Evolutionary conservation across 2,329 filamentous ascomycete genomes (phyloP), one percentile per base, ranked within the genome.

Genomic region (Geosmithia morbida): DNA sequence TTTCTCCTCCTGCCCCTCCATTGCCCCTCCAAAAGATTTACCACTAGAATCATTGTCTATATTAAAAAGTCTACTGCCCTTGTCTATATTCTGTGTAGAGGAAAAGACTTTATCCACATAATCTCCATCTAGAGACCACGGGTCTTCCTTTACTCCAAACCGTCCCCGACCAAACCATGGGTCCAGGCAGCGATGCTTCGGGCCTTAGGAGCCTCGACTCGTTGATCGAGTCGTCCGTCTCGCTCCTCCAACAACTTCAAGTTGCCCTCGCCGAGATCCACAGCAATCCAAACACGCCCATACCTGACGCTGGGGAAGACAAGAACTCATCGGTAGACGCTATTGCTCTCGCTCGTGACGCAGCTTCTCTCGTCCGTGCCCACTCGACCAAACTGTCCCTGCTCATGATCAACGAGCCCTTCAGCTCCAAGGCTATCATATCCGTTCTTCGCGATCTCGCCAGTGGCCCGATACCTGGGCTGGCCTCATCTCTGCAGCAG

Each of bases 301-400:
- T 19, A 2, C 17, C 17, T 4, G 19, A 10, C 41, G 7, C 41
- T 22, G 41, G 52, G 59, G 43, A 53, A 45, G 22, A 55, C 46
- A 16, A 10, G 53, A 26, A 44, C 51, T 30, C 22, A 2, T 37
- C 43, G 7, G n/a, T 10, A 4, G 64, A 83, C 52, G 71, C 79
- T 10, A 73, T 95, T 20, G 66, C 78, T 14, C 72, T 90, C 49
- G 78, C 89, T 33, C 75, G 77, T 55, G 83, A 89, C 56, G 75
- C 85, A 0, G 77, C 86, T 1, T 76, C 73, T 22, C 71, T 94
- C 5, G 77, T 95, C 50, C 81, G 79, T 59, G 86, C 88, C 0
- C 87, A 96, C 59, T 77, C 82, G 2, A 95, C 88, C 6, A 95
- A 94, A 52, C 72, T 96, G 22, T 90, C 86, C 0, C 80, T 96